Conservation (phyloP, 352 stramenopile species). For the Globisporangium orthogonon region DNA sequence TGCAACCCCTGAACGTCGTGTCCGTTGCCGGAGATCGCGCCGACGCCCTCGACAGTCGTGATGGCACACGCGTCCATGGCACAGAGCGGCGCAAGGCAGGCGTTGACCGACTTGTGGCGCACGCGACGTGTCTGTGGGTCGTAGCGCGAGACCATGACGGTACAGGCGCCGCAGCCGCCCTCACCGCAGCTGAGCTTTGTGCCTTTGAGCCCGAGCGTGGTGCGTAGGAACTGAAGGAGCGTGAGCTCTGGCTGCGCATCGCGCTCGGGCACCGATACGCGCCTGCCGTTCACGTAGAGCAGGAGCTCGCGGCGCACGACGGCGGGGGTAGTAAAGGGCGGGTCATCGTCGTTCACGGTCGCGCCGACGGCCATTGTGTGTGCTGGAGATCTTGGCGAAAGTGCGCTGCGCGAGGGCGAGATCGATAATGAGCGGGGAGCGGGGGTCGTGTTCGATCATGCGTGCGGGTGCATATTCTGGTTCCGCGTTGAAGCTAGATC, state of each 20-base stretch:
- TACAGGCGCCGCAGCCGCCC: constrained; percentile 95
- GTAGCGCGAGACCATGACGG: constrained; percentile 88
- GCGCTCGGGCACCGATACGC: constrained; percentile 37
- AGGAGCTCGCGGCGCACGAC: constrained; percentile 45
- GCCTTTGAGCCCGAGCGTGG: constrained; percentile 59
- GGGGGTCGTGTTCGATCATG: too few species aligned
- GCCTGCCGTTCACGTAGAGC: constrained; percentile 72
- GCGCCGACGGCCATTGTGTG: not conserved
- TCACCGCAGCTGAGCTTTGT: constrained; percentile 92
- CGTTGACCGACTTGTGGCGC: constrained; percentile 79
- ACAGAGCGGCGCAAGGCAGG: constrained; percentile 80
- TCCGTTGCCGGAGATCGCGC: constrained; percentile 20
- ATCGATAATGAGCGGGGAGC: too few species aligned
- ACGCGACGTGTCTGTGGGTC: constrained; percentile 36
- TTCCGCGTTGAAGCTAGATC: not conserved
- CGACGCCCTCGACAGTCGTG: constrained; percentile 84
- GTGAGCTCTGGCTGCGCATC: constrained; percentile 67
- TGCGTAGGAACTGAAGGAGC: constrained; percentile 80
- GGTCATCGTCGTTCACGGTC: constrained; percentile 1
- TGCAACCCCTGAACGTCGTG: constrained; percentile 47
- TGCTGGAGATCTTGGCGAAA: too few species aligned
- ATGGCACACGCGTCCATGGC: constrained; percentile 79
- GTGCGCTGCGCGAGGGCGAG: too few species aligned
- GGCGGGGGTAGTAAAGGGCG: constrained; percentile 1
- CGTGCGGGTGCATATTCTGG: too few species aligned